Base-by-base conservation (phyloP, 129 eudicot genomes). In the Scalesia atractyloides region DNA sequence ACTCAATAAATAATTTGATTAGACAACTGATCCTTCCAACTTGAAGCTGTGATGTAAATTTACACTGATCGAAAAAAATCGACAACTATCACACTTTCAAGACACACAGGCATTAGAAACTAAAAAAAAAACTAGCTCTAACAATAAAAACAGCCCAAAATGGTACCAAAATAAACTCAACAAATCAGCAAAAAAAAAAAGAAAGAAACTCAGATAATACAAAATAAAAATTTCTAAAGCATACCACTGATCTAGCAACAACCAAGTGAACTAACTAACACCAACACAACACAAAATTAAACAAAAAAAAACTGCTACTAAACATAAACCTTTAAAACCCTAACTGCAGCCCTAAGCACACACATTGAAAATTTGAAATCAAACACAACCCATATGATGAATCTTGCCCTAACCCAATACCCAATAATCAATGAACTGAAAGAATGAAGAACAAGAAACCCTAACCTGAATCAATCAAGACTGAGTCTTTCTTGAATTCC, bases 201-300 rank as follows among this genome's bases (percentile, higher is more conserved):
- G 49, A 60, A 49, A 11, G 30, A 41, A 15, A 54, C 3, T 62
- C 6, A 46, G 2, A 6, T 39, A 1, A 39, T 39, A 8, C 9
- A 41, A 67, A 52, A 69, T 20, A 37, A 74, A 63, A 19, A 75
- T 33, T 33, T 68, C 49, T 48, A 66, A 26, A 58, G 17, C 7
- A 60, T 53, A 66, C 19, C 47, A 79, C 76, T 80, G 76, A 83
- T 77, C 79, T 66, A 58, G 64, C 66, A 66, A 71, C 26, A 70
- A 60, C 4, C 58, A 79, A 19, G 73, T 69, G 39, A 43, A 53
- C 16, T 56, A 43, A 53, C 16, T 56, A 62, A 53, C 19, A 9
- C 14, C 1, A 34, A 58, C 18, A 82, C 30, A 82, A 66, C 11
- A 58, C 62, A 7, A 52, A 9, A 39, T 41, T n/a, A 19, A 10